Percentiles rank a stretch among this genome's conserved stretches.
These are phyloP conservation scores for Hemisphaericaspora xylanilytica DNA, from an alignment of 1,139 yeast genomes.

Conservation along the genomic window DNA sequence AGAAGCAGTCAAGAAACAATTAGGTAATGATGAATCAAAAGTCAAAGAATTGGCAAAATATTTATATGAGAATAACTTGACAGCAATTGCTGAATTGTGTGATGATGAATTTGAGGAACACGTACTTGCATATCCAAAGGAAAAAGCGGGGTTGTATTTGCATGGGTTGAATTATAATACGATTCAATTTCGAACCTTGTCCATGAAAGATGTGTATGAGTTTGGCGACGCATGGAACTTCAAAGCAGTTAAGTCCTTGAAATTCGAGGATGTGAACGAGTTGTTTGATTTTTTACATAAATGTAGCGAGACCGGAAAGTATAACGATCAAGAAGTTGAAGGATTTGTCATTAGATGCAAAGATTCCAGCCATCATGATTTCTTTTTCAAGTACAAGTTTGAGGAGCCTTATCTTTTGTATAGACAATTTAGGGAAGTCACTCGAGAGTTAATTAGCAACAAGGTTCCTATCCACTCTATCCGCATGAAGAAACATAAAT, in stretches of 20 bases:
- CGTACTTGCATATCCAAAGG: slow-evolving; percentile 68
- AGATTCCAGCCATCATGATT: slow-evolving; percentile 26
- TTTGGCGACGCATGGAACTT: slow-evolving; percentile 79
- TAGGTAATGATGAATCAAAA: slow-evolving; percentile 38
- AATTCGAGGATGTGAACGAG: slow-evolving; percentile 33
- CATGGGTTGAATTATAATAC: slow-evolving; percentile 83
- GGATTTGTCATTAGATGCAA: slow-evolving; percentile 87
- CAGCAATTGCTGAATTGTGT: slow-evolving; percentile 92
- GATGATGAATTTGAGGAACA: slow-evolving; percentile 96
- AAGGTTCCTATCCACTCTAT: slow-evolving; percentile 41
- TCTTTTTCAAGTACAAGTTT: slow-evolving; percentile 89
- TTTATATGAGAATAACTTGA: slow-evolving; percentile 52
- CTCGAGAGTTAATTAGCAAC: slow-evolving; percentile 54
- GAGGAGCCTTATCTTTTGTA: slow-evolving; percentile 93
- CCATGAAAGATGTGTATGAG: slow-evolving; percentile 54
- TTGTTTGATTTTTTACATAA: slow-evolving; percentile 53
- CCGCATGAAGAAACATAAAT: slow-evolving; percentile 46
- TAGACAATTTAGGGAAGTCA: slow-evolving; percentile 86
- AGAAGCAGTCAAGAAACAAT: slow-evolving; percentile 52
- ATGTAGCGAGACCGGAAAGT: slow-evolving; percentile 67
- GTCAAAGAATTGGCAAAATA: slow-evolving; percentile 53
- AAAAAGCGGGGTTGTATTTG: slow-evolving; percentile 75
- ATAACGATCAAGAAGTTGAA: slow-evolving; percentile 72
- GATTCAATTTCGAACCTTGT: slow-evolving; percentile 60
- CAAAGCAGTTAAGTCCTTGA: slow-evolving; percentile 48